Percentiles rank a stretch among this genome's conserved stretches.
Conservation (phyloP, 202 grass and related monocot species). For the Panicum hallii region DNA sequence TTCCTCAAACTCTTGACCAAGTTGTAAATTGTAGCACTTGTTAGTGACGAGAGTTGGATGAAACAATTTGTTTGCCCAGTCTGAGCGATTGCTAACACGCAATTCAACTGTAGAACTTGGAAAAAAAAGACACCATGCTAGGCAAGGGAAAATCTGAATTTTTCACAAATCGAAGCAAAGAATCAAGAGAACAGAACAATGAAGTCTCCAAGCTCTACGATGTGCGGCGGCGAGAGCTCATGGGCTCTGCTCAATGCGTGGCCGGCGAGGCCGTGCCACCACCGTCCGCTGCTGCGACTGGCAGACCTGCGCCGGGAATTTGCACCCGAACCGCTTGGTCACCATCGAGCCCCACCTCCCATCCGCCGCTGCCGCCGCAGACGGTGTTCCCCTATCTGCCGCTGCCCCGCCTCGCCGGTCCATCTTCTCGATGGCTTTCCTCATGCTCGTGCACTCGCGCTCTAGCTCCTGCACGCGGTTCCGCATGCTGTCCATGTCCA, state of each 20-base stretch:
- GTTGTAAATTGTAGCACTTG: slow-evolving; percentile 36
- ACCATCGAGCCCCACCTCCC: slow-evolving; percentile 63
- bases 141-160: slow-evolving; percentile 17
- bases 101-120: slow-evolving; percentile 23
- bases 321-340: slow-evolving; percentile 81
- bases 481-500: slow-evolving; percentile 98
- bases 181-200: slow-evolving; percentile 59
- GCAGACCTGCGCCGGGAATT: slow-evolving; percentile 91
- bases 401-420: slow-evolving; percentile 49
- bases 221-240: slow-evolving; percentile 42
- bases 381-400: slow-evolving; percentile 33
- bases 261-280: slow-evolving; percentile 68
- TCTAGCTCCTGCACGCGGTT: slow-evolving; percentile 91
- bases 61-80: slow-evolving; percentile 10
- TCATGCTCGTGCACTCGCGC: slow-evolving; percentile 86
- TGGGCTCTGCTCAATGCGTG: slow-evolving; percentile 69
- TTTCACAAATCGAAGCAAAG: slow-evolving; percentile 62
- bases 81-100: not conserved
- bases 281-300: slow-evolving; percentile 82
- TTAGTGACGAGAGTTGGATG: not conserved
- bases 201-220: slow-evolving; percentile 37
- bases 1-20: not conserved
- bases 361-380: slow-evolving; percentile 4
- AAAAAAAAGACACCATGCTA: slow-evolving; percentile 27
- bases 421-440: slow-evolving; percentile 85